Base-by-base conservation (phyloP, 768 basidiomycete species). In the Tremella yokohamensis region DNA sequence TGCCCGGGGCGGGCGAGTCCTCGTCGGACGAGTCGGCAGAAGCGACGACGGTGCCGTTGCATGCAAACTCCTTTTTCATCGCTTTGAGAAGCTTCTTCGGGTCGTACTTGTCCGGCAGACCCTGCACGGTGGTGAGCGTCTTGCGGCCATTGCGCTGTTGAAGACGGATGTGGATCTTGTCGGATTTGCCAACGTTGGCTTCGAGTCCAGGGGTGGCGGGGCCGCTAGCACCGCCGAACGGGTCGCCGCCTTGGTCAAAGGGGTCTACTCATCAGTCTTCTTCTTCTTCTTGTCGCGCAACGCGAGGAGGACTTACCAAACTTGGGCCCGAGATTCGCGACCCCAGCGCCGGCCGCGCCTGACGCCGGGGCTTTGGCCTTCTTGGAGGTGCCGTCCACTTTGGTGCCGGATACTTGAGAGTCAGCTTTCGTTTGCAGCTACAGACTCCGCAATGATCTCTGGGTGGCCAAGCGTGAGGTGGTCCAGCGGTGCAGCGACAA, bases 61-160 rank as follows among this genome's bases (percentile, higher is more conserved):
- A 97, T 65, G 93, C 93, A 68, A 97, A 96, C 82, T 96, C 90
- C 90, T 97, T 99, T 84, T 98, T 99, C 83, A 98, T 96, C 13
- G 89, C 92, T 78, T 98, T 98, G 78, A 98, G 82, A 64, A 99
- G 83, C 81, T 98, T 99, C 86, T 96, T 98, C 66, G 85, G 83
- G 78, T 97, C 91, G 79, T 94, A 97, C 80, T 92, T 84, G 79
- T 88, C 90, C 55, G 90, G 89, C 65, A 99, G 79, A 62, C 96
- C 96, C 79, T 98, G 93, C 68, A 98, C 82, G 58, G 93, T 99
- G 40, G 96, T 99, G 81, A 97, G 79, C 61, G 92, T 96, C 83
- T 99, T 99, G 74, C 96, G 84, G 62, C 96, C 96, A 84, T 98
- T 99, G 75, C 96, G 85, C 79, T 99, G 96, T 79, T 99, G 96